phyloP scores from a whole-genome alignment of 176 grass and related monocot genomes.

The Tillandsia leiboldiana region DNA sequence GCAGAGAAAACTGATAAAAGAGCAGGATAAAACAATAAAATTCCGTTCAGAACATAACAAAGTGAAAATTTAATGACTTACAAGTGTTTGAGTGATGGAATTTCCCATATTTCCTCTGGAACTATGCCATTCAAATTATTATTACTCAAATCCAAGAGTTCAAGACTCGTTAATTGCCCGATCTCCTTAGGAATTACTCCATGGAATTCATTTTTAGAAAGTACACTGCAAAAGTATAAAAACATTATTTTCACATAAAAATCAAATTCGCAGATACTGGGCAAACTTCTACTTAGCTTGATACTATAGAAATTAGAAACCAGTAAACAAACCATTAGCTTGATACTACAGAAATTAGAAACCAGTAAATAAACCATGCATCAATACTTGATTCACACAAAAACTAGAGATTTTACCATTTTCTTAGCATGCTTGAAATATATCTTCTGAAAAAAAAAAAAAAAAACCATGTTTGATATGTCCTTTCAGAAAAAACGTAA shows the following conservation, averaged over 20 bases:
- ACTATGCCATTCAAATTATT: constrained; percentile 69
- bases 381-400: too few species aligned
- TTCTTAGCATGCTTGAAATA: too few species aligned
- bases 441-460: too few species aligned
- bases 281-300: too few species aligned
- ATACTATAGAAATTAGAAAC: too few species aligned
- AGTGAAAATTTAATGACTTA: constrained; percentile 21
- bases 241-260: constrained; percentile 3
- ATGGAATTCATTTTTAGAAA: constrained; percentile 53
- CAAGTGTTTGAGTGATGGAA: constrained; percentile 62
- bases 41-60: constrained; percentile 1
- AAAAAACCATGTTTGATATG: too few species aligned
- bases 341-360: too few species aligned
- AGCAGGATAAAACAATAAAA: constrained; percentile 9
- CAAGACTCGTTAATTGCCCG: constrained; percentile 46
- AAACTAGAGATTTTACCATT: too few species aligned
- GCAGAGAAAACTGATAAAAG: constrained; percentile 38
- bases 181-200: constrained; percentile 76
- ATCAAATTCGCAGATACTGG: not conserved
- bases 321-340: too few species aligned
- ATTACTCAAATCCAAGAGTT: constrained; percentile 71
- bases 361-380: too few species aligned
- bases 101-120: constrained; percentile 51
- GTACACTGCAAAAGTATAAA: constrained; percentile 38
- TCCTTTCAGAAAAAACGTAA: too few species aligned